Percentiles rank a stretch among this genome's conserved stretches.
These are phyloP conservation scores for Oryza glumipatula DNA, from an alignment of 176 grass and related monocot species.

Conservation along the genomic window DNA sequence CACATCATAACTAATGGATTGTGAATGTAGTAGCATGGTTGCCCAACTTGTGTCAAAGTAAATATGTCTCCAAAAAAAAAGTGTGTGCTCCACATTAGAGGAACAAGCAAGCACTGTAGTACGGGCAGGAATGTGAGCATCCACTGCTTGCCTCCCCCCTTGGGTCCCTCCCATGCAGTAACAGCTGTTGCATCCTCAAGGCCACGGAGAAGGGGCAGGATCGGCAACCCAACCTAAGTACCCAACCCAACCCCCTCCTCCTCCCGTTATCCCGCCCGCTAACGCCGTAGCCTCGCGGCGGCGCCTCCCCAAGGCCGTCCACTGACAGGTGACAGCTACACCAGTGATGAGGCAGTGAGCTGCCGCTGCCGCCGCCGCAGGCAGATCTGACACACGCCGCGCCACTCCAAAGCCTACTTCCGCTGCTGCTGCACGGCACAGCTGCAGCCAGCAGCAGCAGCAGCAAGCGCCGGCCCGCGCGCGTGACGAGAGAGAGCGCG, in stretches of 20 bases:
- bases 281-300: not conserved
- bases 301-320: not conserved
- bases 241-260: too few relatives aligned
- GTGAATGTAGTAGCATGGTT: not conserved
- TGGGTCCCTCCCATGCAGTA: not conserved
- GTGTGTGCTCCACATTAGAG: too few relatives aligned
- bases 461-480: not conserved
- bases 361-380: conserved; percentile 1
- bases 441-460: not conserved
- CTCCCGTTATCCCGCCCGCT: not conserved
- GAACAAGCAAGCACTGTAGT: not conserved
- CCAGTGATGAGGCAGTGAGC: not conserved
- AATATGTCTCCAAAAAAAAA: too few relatives aligned
- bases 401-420: not conserved
- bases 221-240: too few relatives aligned
- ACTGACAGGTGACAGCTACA: not conserved
- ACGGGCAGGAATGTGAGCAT: not conserved
- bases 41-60: too few relatives aligned
- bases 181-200: not conserved
- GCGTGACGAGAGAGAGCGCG: conserved; percentile 13
- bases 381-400: conserved; percentile 30
- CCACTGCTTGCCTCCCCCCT: not conserved
- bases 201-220: too few relatives aligned
- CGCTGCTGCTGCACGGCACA: not conserved
- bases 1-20: too few relatives aligned